Base-by-base conservation (phyloP, 805 yeast genomes). In the Metschnikowia cubensis region DNA sequence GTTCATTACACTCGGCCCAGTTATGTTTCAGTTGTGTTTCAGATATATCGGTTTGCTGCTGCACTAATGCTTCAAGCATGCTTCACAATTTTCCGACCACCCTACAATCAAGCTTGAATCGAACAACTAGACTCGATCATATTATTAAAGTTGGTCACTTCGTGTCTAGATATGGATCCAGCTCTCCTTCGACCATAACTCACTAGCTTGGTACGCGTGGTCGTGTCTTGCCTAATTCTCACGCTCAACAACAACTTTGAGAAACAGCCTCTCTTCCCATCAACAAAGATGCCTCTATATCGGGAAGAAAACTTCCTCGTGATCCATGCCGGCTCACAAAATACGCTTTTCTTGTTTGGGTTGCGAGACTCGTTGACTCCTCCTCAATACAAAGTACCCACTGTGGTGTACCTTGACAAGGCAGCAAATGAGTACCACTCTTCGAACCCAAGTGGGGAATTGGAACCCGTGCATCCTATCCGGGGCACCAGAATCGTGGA, bases 271-370 rank as follows among this genome's bases (percentile, higher is more conserved):
- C 38, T 14, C 11, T 11, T 33, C 13, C 33, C 25, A 21, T 15
- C 48, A 44, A 36, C 44, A 48, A 32, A 25, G 42, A 74, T 74
- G 78, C 77, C 77, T 11, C 68, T 73, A 48, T 74, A 66, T 54
- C 70, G 74, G 58, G 78, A 74, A 59, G 77, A 74, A 45, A 68
- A 63, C 61, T 73, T 70, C 54, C 64, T 74, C 22, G 79, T 91
- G 29, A 79, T 91, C 29, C 84, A 89, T 49, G 88, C 96, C 1
- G 96, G 97, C 29, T 85, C 96, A 2, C 73, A 71, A 47, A 70
- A 77, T 48, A 89, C 97, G 0, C 71, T 85, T 48, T 87, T 88
- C 29, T 87, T 86, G 57, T 83, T 87, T 63, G 97, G 97, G 2
- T 72, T 91, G 25, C 95, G 86, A 58, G 84, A 80, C 47, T 74